Evolutionary conservation across 2,329 filamentous ascomycete species (phyloP), one percentile per base, ranked within the genome.

Genomic region (Sporothrix luriei): DNA sequence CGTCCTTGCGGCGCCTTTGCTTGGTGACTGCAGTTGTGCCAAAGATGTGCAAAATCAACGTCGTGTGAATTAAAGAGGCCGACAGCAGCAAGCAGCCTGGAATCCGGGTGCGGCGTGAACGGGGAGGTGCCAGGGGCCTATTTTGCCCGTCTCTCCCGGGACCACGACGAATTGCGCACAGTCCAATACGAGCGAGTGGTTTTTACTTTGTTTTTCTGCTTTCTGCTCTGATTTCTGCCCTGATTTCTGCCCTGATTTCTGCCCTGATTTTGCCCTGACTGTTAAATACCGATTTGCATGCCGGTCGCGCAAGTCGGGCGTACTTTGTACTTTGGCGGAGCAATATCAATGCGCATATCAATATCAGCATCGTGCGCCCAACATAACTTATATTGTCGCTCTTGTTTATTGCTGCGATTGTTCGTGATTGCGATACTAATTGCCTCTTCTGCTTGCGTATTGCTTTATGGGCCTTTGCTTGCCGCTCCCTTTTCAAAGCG

Each of bases 41-140:
- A 92, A 94, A 97, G 93, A 97, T 93, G 93, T 97, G 93, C 93
- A 87, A 96, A 85, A 95, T 86, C 78, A 80, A 89, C 79, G 72
- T 74, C 40, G 26, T 70, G 62, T 65, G 43, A 51, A 49, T 49
- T 29, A 11, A n/a, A n/a, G 57, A 62, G 57, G 57, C 57, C 19
- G 43, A 46, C 70, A 72, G 73, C 68, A 74, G 78, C 79, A 77
- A 75, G 77, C 72, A 78, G 76, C 76, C 77, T 77, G 78, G 78
- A 75, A 76, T 78, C 77, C 77, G 76, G 77, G 77, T 75, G 78
- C 77, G 76, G 67, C 72, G 67, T 48, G 61, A 61, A 33, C 52
- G 70, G 68, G 66, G 62, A 54, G 51, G 13, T 21, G 62, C 10
- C 19, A 33, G 26, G 46, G 62, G 43, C 59, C 1, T 1, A 24